These are phyloP conservation scores for Flaveria floridana DNA, from an alignment of 140 eudicot genomes.

Conservation along the genomic window DNA sequence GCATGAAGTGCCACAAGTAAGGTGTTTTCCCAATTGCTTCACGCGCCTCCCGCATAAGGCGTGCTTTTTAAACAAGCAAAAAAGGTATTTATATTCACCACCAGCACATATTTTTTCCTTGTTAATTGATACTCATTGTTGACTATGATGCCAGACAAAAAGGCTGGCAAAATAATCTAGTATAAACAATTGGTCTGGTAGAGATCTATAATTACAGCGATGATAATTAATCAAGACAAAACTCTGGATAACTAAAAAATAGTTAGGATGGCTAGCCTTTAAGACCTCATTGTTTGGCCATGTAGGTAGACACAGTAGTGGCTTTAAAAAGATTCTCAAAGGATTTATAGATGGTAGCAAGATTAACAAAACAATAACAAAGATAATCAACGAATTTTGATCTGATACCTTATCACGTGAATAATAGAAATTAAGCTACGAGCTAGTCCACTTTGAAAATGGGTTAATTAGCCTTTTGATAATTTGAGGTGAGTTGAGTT, in stretches of 20 bases:
- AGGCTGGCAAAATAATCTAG: background rate
- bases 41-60: too few species aligned
- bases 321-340: background rate
- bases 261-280: background rate
- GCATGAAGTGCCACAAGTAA: too few species aligned
- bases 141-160: background rate
- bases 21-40: too few species aligned
- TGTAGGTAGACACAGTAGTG: conserved; percentile 1
- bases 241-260: background rate
- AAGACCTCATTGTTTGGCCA: background rate
- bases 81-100: background rate
- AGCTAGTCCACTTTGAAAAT: background rate
- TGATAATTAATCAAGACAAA: background rate
- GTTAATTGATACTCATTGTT: background rate
- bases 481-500: background rate
- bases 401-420: background rate
- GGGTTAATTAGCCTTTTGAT: background rate
- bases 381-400: background rate
- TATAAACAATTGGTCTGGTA: background rate
- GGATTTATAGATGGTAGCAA: background rate
- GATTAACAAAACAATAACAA: background rate
- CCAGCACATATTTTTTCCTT: background rate
- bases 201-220: background rate
- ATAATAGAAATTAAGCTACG: background rate
- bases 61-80: too few species aligned